A percentile compares a stretch with the other conserved stretches of the same genome.
These are phyloP conservation scores for Metschnikowia koreensis DNA, from an alignment of 805 yeast genomes.

Conservation along the genomic window DNA sequence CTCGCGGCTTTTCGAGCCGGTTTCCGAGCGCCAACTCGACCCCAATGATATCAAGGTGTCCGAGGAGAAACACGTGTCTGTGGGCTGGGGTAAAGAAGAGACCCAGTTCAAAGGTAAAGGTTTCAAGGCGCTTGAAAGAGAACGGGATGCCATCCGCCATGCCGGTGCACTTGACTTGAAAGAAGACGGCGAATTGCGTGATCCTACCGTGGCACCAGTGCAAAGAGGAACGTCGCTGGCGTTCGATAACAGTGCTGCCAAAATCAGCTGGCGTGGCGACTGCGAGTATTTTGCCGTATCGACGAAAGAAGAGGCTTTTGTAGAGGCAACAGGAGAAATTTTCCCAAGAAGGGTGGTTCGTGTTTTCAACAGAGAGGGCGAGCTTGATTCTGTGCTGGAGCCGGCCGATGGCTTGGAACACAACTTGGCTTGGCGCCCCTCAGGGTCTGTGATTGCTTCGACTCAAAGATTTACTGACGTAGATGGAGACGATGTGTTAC, in stretches of 20 bases:
- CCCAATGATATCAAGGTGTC: constrained; percentile 58
- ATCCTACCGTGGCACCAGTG: constrained; percentile 80
- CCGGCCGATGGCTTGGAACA: constrained; percentile 83
- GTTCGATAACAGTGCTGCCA: constrained; percentile 48
- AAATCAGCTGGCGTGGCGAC: constrained; percentile 94
- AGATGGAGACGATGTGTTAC: constrained; percentile 46
- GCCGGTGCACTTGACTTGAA: constrained; percentile 67
- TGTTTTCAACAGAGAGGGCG: constrained; percentile 78
- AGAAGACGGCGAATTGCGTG: constrained; percentile 57
- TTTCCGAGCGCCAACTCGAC: constrained; percentile 59
- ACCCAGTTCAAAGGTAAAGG: constrained; percentile 97
- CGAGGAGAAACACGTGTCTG: constrained; percentile 80
- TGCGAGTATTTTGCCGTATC: constrained; percentile 77
- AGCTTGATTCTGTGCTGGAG: constrained; percentile 77
- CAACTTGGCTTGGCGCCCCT: constrained; percentile 82
- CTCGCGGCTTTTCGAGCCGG: constrained; percentile 75
- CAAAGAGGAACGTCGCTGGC: constrained; percentile 65
- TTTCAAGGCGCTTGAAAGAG: constrained; percentile 74
- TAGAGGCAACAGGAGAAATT: constrained; percentile 37
- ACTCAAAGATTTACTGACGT: constrained; percentile 64
- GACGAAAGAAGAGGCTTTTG: constrained; percentile 51
- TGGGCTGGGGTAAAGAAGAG: constrained; percentile 98
- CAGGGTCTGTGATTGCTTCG: constrained; percentile 82
- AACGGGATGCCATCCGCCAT: constrained; percentile 47
- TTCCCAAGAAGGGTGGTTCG: constrained; percentile 71